Percentiles rank a stretch among this genome's conserved stretches.
These are phyloP conservation scores for Emericellopsis atlantica DNA, from an alignment of 2,329 filamentous ascomycete genomes.

Conservation along the genomic window DNA sequence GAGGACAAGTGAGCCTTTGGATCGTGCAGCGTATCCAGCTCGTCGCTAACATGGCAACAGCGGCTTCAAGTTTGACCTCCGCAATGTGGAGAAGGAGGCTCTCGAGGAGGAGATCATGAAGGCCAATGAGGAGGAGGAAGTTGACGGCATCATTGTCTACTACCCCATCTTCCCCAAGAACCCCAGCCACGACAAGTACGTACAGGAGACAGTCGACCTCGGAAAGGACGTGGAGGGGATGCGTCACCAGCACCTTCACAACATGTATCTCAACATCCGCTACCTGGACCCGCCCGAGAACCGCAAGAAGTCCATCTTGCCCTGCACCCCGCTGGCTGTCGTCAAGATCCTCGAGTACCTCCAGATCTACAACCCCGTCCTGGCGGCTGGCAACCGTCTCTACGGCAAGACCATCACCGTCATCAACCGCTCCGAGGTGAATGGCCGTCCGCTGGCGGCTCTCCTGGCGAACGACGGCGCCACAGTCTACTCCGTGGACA, in stretches of 20 bases:
- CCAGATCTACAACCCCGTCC: constrained; percentile 90
- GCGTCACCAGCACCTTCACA: constrained; percentile 88
- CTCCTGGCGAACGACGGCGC: constrained; percentile 93
- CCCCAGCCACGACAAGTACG: constrained; percentile 79
- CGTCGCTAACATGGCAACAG: constrained; percentile 25
- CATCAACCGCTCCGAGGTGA: constrained; percentile 92
- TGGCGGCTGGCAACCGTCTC: constrained; percentile 84
- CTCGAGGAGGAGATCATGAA: constrained; percentile 81
- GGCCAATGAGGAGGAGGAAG: constrained; percentile 64
- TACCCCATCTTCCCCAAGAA: constrained; percentile 85
- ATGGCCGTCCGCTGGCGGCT: constrained; percentile 83
- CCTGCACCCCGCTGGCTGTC: constrained; percentile 89
- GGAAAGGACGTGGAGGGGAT: constrained; percentile 93
- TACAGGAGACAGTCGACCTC: constrained; percentile 86
- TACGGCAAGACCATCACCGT: constrained; percentile 93
- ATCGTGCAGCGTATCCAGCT: no score
- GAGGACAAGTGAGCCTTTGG: constrained; percentile 67
- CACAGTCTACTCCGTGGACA: constrained; percentile 86
- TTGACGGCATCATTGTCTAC: constrained; percentile 94
- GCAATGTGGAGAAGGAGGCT: constrained; percentile 70
- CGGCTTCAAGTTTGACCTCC: constrained; percentile 82
- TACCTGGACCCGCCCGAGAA: constrained; percentile 74
- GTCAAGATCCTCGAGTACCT: constrained; percentile 96
- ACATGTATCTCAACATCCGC: constrained; percentile 98
- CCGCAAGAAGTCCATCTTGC: constrained; percentile 79